Conservation (phyloP, 805 yeast genomes). For the Myxozyma sirexii region DNA sequence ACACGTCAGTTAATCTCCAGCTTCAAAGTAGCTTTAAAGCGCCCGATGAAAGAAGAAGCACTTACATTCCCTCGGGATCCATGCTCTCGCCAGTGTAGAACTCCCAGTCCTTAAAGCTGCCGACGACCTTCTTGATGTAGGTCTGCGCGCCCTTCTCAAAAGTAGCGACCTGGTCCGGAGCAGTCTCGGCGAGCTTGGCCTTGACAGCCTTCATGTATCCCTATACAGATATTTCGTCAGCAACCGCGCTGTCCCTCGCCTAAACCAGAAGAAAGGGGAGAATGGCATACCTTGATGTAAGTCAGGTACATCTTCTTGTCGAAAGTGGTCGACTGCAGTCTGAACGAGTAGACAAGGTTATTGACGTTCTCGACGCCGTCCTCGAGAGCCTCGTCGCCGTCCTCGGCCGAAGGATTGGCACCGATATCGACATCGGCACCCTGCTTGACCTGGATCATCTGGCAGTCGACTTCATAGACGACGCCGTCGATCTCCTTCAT, state of each 20-base stretch:
- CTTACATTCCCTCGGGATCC: slow-evolving; percentile 97
- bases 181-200: slow-evolving; percentile 82
- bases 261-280: neutral
- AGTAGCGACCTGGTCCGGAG: slow-evolving; percentile 82
- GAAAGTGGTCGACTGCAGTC: slow-evolving; percentile 91
- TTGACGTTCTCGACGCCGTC: slow-evolving; percentile 89
- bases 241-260: too few species aligned
- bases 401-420: slow-evolving; percentile 99
- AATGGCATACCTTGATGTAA: slow-evolving; percentile 68
- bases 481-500: slow-evolving; percentile 81
- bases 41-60: neutral
- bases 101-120: slow-evolving; percentile 98
- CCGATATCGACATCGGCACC: slow-evolving; percentile 97
- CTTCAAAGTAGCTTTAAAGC: neutral
- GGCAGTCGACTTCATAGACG: slow-evolving; percentile 96
- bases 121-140: slow-evolving; percentile 94
- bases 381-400: slow-evolving; percentile 74
- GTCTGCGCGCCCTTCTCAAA: slow-evolving; percentile 98
- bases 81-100: slow-evolving; percentile 99
- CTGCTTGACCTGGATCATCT: slow-evolving; percentile 78
- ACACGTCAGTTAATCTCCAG: neutral
- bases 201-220: slow-evolving; percentile 97
- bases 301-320: slow-evolving; percentile 97
- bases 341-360: slow-evolving; percentile 98
- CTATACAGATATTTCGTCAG: slow-evolving; percentile 1